Evolutionary conservation across 2,329 filamentous ascomycete genomes (phyloP).

Genomic region (Orbilia ellipsospora): DNA sequence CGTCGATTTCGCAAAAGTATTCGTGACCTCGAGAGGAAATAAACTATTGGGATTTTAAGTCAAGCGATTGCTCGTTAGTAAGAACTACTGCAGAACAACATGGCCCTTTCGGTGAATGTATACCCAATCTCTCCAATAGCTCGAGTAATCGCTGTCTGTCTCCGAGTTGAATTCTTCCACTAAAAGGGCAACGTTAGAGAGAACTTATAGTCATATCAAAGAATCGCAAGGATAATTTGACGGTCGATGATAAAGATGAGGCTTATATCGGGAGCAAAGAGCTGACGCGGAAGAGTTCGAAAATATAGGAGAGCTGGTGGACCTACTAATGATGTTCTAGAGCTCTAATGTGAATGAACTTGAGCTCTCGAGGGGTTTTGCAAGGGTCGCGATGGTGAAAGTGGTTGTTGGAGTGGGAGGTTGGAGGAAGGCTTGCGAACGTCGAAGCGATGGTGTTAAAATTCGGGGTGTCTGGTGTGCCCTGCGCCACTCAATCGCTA

Average conservation of each 20-base stretch:
- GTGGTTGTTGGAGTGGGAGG: background rate
- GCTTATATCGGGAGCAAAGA: constrained; percentile 5
- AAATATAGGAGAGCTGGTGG: background rate
- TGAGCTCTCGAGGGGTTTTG: background rate
- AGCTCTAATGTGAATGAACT: background rate
- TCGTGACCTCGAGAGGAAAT: constrained; percentile 98
- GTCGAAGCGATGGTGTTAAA: constrained; percentile 33
- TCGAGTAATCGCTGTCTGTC: constrained; percentile 98
- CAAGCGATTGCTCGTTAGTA: background rate
- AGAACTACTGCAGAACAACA: constrained; percentile 35
- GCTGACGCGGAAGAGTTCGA: background rate
- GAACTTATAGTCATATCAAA: background rate
- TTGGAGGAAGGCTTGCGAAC: constrained; percentile 11
- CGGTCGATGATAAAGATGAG: background rate
- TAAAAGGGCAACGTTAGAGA: constrained; percentile 15
- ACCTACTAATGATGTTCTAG: constrained; percentile 21
- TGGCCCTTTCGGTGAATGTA: constrained; percentile 63
- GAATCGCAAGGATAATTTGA: background rate
- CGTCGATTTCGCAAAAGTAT: constrained; percentile 99
- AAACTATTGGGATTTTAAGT: constrained; percentile 72
- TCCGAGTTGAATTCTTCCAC: constrained; percentile 98
- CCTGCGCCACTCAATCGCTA: constrained; percentile 1
- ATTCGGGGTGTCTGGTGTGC: background rate
- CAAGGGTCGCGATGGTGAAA: background rate
- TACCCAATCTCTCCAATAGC: constrained; percentile 99